Evolutionary conservation across 306 rosid species (phyloP).

Genomic region (Vachellia pachyceras): DNA sequence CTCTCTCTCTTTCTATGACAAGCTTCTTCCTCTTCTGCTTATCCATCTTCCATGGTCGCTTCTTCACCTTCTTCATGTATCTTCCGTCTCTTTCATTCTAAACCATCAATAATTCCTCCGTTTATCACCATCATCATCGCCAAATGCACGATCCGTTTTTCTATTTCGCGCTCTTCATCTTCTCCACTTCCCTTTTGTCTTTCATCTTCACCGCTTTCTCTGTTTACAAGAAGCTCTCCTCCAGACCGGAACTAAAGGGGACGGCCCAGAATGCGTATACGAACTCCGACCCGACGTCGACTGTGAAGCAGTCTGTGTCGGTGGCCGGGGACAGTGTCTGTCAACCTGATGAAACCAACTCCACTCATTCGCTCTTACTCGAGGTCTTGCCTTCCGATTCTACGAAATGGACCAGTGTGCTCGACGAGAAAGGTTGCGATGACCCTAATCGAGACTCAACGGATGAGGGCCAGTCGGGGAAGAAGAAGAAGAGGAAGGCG

Average conservation of each 20-base stretch:
- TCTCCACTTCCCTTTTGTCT: conserved; percentile 43
- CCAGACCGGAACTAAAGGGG: conserved; percentile 31
- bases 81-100: conserved; percentile 34
- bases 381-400: conserved; percentile 61
- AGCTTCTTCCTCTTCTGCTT: conserved; percentile 23
- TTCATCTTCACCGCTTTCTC: conserved; percentile 43
- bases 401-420: conserved; percentile 56
- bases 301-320: conserved; percentile 29
- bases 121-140: neutral
- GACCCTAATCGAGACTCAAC: conserved; percentile 33
- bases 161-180: conserved; percentile 35
- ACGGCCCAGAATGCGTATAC: conserved; percentile 30
- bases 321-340: conserved; percentile 13
- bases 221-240: conserved; percentile 42
- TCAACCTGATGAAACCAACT: conserved; percentile 29
- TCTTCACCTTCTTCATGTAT: conserved; percentile 35
- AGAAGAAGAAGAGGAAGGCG: conserved; percentile 72
- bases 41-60: conserved; percentile 55
- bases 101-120: conserved; percentile 28
- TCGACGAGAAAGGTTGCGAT: conserved; percentile 30
- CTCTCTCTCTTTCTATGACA: no score
- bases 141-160: conserved; percentile 51
- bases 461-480: conserved; percentile 44
- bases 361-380: conserved; percentile 54
- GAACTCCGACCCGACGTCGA: conserved; percentile 22